Percentiles rank a stretch among this genome's conserved stretches.
Evolutionary conservation across 1,139 yeast genomes (phyloP).

Genomic region (Taphrina betulina): DNA sequence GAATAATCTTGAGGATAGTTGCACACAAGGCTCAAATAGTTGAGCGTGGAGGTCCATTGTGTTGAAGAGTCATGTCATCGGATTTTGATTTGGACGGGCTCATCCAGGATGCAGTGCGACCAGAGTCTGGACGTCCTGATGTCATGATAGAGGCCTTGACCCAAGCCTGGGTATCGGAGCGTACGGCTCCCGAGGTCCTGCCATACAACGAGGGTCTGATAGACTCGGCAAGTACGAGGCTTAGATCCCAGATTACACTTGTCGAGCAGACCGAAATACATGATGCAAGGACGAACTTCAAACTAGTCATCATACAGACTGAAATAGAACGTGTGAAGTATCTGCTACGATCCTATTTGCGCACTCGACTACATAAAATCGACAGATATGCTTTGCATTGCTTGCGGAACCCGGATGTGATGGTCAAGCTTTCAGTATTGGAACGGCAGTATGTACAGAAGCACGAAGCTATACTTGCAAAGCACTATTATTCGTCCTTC

Average conservation of each 20-base stretch:
- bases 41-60: too few relatives aligned
- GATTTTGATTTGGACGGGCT: too few relatives aligned
- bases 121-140: too few relatives aligned
- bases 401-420: conserved; percentile 33
- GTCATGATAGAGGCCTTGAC: too few relatives aligned
- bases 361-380: conserved; percentile 68
- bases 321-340: conserved; percentile 86
- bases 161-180: conserved; percentile 31
- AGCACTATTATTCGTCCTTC: conserved; percentile 67
- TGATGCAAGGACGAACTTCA: conserved; percentile 45
- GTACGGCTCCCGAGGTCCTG: conserved; percentile 34
- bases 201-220: conserved; percentile 27
- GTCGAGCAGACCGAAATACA: conserved; percentile 23
- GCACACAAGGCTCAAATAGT: too few relatives aligned
- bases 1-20: too few relatives aligned
- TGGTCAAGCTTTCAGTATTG: conserved; percentile 32
- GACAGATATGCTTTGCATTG: conserved; percentile 67
- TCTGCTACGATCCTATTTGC: conserved; percentile 70
- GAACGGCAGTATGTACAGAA: conserved; percentile 41
- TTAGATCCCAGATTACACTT: conserved; percentile 20
- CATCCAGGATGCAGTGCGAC: too few relatives aligned
- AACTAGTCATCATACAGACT: conserved; percentile 80
- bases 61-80: too few relatives aligned
- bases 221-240: conserved; percentile 14
- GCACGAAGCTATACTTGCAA: conserved; percentile 64